Percentiles rank a stretch among this genome's conserved stretches.
Evolutionary conservation across 805 yeast genomes (phyloP).

Genomic region (Schizosaccharomyces lindneri): DNA sequence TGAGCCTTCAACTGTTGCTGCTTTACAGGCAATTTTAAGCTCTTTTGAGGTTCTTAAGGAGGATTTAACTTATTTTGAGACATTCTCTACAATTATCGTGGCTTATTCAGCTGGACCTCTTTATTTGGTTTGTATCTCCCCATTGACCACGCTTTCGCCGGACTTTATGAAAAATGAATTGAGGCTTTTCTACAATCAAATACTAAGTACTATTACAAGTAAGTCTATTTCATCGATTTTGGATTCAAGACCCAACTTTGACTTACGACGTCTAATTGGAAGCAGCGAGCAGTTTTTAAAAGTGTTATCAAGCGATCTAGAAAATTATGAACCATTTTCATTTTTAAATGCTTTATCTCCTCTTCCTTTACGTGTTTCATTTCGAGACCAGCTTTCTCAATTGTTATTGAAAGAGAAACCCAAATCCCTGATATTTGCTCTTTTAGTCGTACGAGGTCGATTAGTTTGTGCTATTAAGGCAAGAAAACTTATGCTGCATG

Average conservation of each 20-base stretch:
- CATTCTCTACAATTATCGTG: neutral
- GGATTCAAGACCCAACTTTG: neutral
- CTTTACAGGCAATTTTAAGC: neutral
- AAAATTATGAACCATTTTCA: neutral
- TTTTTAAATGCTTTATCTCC: neutral
- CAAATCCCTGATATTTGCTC: neutral
- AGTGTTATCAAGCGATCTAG: neutral
- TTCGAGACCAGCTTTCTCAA: neutral
- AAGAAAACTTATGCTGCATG: neutral
- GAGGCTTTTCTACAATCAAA: neutral
- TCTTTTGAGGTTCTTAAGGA: neutral
- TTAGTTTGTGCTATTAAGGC: neutral
- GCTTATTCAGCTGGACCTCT: neutral
- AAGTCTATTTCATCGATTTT: neutral
- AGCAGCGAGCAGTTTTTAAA: neutral
- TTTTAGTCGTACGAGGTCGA: neutral
- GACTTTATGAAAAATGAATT: neutral
- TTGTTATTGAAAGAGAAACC: neutral
- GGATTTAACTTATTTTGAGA: neutral
- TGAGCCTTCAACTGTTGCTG: neutral
- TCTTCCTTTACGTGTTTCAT: neutral
- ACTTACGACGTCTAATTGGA: neutral
- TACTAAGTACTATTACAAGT: neutral
- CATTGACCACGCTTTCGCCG: neutral
- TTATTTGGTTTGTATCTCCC: neutral